Base-by-base conservation (phyloP, 1,139 yeast species). In the Suhomyces yuchorum region DNA sequence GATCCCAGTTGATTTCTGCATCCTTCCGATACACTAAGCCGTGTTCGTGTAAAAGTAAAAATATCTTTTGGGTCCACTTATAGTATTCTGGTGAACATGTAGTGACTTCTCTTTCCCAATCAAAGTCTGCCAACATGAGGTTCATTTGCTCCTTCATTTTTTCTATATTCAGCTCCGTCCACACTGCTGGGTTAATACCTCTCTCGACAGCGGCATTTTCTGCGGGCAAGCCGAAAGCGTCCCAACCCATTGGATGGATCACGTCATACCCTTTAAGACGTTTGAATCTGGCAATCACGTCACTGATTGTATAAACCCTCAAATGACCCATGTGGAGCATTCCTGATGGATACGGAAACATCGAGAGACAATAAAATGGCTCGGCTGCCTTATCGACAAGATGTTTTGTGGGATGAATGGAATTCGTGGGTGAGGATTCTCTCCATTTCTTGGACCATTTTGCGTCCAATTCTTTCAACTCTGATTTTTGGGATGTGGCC, bases 161-260 rank as follows among this genome's bases (percentile, higher is more conserved):
- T 1, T 66, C 69, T 20, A 93, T 91, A 62, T 93, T 93, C 8
- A 73, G 59, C 40, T 72, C 74, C 0, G 99, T 93, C 99, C 99
- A 93, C 0, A 68, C 76, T 0, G 82, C 80, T 0, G 99, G 97
- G 54, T 82, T 83, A 14, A 88, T 77, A 0, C 84, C 84, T 53
- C 96, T 71, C 62, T 92, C 97, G 26, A 89, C 84, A 0, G 99
- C 99, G 0, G 99, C 99, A 66, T 93, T 93, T 63, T 93, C 99
- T 0, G 99, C 99, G 0, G 99, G 99, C 36, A 93, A 73, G 0
- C 99, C 99, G 73, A 93, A 93, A 0, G 98, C 96, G 72, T 93
- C 99, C 97, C 98, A 93, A 0, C 99, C 99, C 96, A 93, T 92
- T 0, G 99, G 97, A 63, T 93, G 96, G 5, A 92, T 76, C 15